Percentiles rank a stretch among this genome's conserved stretches.
These are phyloP conservation scores for Daldinia caldariorum DNA, from an alignment of 495 filamentous ascomycete species.

Conservation along the genomic window DNA sequence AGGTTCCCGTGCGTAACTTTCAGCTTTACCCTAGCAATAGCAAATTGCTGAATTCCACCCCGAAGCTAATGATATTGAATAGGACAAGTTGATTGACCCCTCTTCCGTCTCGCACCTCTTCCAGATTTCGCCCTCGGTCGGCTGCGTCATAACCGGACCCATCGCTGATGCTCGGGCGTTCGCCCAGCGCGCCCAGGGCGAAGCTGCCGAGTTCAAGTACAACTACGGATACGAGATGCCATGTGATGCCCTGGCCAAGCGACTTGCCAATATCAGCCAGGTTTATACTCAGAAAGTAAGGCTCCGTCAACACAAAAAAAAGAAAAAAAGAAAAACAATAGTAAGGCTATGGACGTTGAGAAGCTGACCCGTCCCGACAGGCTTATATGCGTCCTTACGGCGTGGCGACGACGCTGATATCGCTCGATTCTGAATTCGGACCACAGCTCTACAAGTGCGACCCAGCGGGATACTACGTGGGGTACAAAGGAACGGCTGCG, in stretches of 20 bases:
- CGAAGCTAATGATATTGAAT: slow-evolving; percentile 46
- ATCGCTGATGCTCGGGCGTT: slow-evolving; percentile 96
- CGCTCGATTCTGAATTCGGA: slow-evolving; percentile 88
- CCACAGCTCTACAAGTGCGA: slow-evolving; percentile 99
- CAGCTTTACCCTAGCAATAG: slow-evolving; percentile 30
- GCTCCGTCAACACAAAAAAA: slow-evolving; percentile 14
- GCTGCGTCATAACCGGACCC: slow-evolving; percentile 97
- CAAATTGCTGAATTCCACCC: slow-evolving; percentile 32
- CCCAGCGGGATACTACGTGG: slow-evolving; percentile 95
- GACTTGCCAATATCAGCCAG: slow-evolving; percentile 97
- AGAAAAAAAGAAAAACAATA: not conserved
- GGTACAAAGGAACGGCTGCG: slow-evolving; percentile 97
- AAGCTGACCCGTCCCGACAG: slow-evolving; percentile 58
- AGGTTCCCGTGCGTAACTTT: slow-evolving; percentile 84
- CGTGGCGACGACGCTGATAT: slow-evolving; percentile 93
- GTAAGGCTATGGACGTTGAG: slow-evolving; percentile 1
- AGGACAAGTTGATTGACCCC: slow-evolving; percentile 99
- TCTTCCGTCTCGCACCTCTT: slow-evolving; percentile 97
- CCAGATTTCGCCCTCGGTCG: slow-evolving; percentile 93
- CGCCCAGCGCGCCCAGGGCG: slow-evolving; percentile 88
- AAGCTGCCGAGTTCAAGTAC: slow-evolving; percentile 97
- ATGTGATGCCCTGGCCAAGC: slow-evolving; percentile 93
- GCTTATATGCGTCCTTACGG: slow-evolving; percentile 98
- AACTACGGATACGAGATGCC: slow-evolving; percentile 99
- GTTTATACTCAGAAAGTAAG: slow-evolving; percentile 97